Evolutionary conservation across 169 alveolate species (phyloP).

Genomic region (Plasmodium blacklocki): DNA sequence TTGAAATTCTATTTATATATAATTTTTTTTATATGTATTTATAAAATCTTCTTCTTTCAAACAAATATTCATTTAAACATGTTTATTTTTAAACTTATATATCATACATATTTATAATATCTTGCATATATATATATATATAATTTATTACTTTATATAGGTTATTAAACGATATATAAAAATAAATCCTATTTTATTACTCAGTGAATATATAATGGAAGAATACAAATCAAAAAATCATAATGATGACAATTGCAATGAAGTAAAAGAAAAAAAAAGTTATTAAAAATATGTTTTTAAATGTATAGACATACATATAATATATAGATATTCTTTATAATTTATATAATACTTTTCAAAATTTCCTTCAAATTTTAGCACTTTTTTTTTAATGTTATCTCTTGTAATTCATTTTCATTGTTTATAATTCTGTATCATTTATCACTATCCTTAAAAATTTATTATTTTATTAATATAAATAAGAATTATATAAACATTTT

Average conservation of each 20-base stretch:
- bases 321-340: no score
- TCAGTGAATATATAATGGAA: slow-evolving; percentile 54
- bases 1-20: slow-evolving; percentile 10
- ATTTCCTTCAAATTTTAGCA: no score
- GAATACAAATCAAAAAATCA: slow-evolving; percentile 36
- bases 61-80: neutral
- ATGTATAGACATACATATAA: no score
- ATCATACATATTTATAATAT: neutral
- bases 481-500: no score
- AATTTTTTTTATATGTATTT: neutral
- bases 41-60: neutral
- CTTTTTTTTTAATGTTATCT: no score
- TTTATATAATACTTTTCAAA: no score
- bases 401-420: no score
- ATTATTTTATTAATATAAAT: no score
- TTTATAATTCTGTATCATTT: no score
- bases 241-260: neutral
- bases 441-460: no score
- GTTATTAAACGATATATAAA: slow-evolving; percentile 48
- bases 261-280: no score
- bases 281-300: no score
- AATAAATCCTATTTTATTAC: slow-evolving; percentile 60
- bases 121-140: neutral
- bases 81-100: neutral
- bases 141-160: slow-evolving; percentile 33